Base-by-base conservation (phyloP, 108 stramenopile genomes). In the Cyclotella kingstonii region DNA sequence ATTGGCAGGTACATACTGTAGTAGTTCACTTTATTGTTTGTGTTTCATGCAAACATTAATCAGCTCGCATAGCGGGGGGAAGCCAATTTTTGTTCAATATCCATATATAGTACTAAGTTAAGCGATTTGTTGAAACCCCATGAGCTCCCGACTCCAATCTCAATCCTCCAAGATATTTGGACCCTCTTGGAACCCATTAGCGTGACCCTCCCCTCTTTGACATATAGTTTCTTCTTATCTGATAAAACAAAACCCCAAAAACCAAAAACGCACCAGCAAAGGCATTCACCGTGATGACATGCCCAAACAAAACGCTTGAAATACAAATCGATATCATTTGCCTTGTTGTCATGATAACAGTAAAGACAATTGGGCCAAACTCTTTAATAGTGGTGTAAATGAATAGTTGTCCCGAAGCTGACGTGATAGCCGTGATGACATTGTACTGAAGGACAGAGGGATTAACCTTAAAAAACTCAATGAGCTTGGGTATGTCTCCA, bases 341-440 rank as follows among this genome's bases (percentile, higher is more conserved):
- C 54, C 99, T 82, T 21, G 90, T 94, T 28, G 97, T 98, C 99
- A 99, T 99, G 55, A 99, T 95, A 54, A 95, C 87, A 10, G 91
- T 89, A 65, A 95, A 95, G 26, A 93, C 88, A 41, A 95, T 83
- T 14, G 94, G 89, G 14, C 94, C 94, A 55, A 89, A 89, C 29
- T 84, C 81, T 73, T 89, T 89, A 47, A 89, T 84, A 12, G 88
- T 89, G 30, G 82, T 82, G 75, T 91, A 95, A 39, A 97, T 98
- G 70, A 89, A 95, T 19, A 98, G 81, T 66, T 96, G 95, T 7
- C 95, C 99, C 12, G 91, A 82, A 10, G 97, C 96, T 35, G 94
- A 94, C 14, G 95, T 96, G 38, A 98, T 85, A 4, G 96, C 89
- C 31, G 97, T 98, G 49, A 97, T 86, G 42, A 97, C 68, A 76